These are phyloP conservation scores for Lasiodiplodia theobromae DNA, from an alignment of 2,329 filamentous ascomycete genomes.

Conservation along the genomic window DNA sequence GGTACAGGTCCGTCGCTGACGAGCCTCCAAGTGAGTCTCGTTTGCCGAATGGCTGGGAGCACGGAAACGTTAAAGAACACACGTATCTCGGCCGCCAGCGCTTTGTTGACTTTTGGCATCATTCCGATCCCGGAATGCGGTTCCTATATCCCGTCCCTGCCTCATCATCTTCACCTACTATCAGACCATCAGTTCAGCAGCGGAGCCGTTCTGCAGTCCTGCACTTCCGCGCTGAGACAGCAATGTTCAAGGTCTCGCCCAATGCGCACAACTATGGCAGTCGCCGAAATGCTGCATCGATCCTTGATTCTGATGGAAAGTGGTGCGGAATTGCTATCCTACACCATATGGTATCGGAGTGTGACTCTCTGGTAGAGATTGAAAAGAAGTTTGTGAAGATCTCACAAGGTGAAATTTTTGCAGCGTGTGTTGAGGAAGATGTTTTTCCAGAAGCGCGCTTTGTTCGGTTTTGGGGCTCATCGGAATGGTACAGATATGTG, in stretches of 20 bases:
- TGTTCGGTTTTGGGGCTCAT: background rate
- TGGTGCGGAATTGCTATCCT: constrained; percentile 1
- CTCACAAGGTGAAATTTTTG: constrained; percentile 61
- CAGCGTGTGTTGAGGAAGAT: constrained; percentile 23
- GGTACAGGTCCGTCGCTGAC: background rate
- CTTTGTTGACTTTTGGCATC: background rate
- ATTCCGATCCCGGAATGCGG: background rate
- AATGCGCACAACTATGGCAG: background rate
- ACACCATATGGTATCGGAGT: background rate
- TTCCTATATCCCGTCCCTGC: background rate
- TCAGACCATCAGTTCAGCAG: background rate
- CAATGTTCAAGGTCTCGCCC: background rate
- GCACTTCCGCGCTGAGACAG: background rate
- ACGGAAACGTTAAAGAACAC: background rate
- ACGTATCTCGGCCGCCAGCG: background rate
- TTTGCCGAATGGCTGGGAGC: background rate
- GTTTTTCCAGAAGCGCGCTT: background rate
- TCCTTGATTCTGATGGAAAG: background rate
- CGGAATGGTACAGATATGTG: background rate
- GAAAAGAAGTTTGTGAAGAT: constrained; percentile 55
- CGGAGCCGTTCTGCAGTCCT: background rate
- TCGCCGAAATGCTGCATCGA: background rate
- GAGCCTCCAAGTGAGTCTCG: background rate
- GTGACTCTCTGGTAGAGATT: constrained; percentile 51
- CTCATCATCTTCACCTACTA: background rate